These are phyloP conservation scores for Neohortaea acidophila DNA, from an alignment of 495 filamentous ascomycete genomes.

Conservation along the genomic window DNA sequence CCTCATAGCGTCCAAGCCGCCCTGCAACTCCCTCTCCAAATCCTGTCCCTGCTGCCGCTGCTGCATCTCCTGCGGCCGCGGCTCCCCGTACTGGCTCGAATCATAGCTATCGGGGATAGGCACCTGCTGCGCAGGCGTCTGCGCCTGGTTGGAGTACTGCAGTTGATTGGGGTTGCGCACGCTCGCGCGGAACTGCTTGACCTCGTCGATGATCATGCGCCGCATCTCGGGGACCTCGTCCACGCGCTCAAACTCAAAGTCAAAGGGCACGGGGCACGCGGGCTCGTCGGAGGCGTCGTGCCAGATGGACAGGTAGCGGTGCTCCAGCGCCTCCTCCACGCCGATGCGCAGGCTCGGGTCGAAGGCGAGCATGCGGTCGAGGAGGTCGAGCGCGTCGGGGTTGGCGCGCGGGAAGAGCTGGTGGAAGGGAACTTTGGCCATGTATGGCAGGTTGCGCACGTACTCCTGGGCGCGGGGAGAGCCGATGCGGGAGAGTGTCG, in stretches of 20 bases:
- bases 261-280: conserved; percentile 78
- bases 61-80: conserved; percentile 65
- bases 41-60: conserved; percentile 37
- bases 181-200: conserved; percentile 56
- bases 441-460: conserved; percentile 91
- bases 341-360: conserved; percentile 82
- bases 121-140: conserved; percentile 37
- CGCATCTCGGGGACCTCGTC: conserved; percentile 90
- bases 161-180: conserved; percentile 45
- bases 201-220: conserved; percentile 92
- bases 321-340: conserved; percentile 86
- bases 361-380: conserved; percentile 94
- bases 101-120: conserved; percentile 58
- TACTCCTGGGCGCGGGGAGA: conserved; percentile 95
- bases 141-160: conserved; percentile 35
- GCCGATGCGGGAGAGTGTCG: conserved; percentile 85
- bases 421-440: conserved; percentile 83
- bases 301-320: conserved; percentile 94
- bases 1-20: conserved; percentile 52
- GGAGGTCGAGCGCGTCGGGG: conserved; percentile 83
- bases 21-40: conserved; percentile 74
- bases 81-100: conserved; percentile 69
- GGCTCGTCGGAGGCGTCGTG: conserved; percentile 96
- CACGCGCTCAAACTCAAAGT: conserved; percentile 94
- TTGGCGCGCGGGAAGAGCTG: conserved; percentile 87